Conservation (phyloP, 2,329 filamentous ascomycete species). For the Verticillium klebahnii region DNA sequence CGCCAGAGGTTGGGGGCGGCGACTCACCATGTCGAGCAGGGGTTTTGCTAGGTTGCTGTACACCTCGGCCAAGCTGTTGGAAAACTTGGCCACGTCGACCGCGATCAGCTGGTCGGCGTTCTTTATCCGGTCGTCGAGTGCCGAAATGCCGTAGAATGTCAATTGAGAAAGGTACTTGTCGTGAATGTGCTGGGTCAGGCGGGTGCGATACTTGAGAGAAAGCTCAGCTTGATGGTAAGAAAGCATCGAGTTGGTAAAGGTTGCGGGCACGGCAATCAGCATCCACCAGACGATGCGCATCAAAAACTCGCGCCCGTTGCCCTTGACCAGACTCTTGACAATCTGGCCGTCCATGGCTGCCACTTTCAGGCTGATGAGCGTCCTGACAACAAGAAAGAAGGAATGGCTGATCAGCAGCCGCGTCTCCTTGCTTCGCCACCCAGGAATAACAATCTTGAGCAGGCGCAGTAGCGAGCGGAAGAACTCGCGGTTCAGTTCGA, state of each 20-base stretch:
- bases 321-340: constrained; percentile 87
- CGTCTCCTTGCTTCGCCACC: constrained; percentile 84
- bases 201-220: constrained; percentile 85
- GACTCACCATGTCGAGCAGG: constrained; percentile 75
- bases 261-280: constrained; percentile 90
- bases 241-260: constrained; percentile 98
- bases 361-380: constrained; percentile 90
- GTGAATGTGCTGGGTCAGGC: constrained; percentile 91
- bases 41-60: constrained; percentile 97
- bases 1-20: too few relatives aligned
- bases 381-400: constrained; percentile 85
- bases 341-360: constrained; percentile 92
- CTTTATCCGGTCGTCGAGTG: constrained; percentile 94
- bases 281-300: constrained; percentile 96
- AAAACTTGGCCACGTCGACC: constrained; percentile 94
- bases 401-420: constrained; percentile 84
- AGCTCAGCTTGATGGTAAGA: constrained; percentile 97
- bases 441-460: constrained; percentile 82
- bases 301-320: constrained; percentile 85
- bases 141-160: constrained; percentile 95
- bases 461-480: constrained; percentile 71
- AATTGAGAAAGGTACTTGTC: constrained; percentile 95
- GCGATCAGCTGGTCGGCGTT: constrained; percentile 97
- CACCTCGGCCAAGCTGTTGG: constrained; percentile 87
- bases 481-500: constrained; percentile 85